Conservation (phyloP, 225 moss, liverwort and hornwort genomes). For the Takakia lepidozioides region DNA sequence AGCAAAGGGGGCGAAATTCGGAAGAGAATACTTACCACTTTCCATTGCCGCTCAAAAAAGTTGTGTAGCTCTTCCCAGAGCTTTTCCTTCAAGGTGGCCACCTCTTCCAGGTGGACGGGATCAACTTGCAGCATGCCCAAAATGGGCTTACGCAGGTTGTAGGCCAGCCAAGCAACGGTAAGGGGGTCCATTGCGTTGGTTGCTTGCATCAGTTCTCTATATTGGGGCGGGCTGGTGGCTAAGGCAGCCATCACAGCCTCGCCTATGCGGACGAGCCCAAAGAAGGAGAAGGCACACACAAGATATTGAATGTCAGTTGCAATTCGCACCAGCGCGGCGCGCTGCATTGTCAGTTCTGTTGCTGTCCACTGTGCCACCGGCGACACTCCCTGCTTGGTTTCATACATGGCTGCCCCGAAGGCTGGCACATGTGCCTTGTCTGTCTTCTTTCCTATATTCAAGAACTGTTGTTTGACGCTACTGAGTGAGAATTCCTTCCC, state of each 20-base stretch:
- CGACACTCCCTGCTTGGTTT: conserved; percentile 42
- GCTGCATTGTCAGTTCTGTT: conserved; percentile 55
- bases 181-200: conserved; percentile 54
- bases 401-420: conserved; percentile 33
- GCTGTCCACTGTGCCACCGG: conserved; percentile 52
- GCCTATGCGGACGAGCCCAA: conserved; percentile 36
- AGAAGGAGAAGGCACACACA: conserved; percentile 37
- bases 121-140: conserved; percentile 41
- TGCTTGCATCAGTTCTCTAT: conserved; percentile 22
- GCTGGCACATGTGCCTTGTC: conserved; percentile 11
- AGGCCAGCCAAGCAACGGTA: conserved; percentile 47
- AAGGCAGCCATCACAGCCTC: conserved; percentile 43
- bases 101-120: conserved; percentile 41
- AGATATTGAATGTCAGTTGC: conserved; percentile 47
- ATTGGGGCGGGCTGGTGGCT: conserved; percentile 26
- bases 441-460: conserved; percentile 25
- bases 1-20: no score
- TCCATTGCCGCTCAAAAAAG: conserved; percentile 62
- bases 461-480: conserved; percentile 21
- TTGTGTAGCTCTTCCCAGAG: conserved; percentile 54
- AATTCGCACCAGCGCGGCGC: conserved; percentile 33
- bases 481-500: conserved; percentile 33
- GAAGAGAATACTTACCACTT: conserved; percentile 49
- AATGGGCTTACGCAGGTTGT: conserved; percentile 46
- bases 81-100: conserved; percentile 40